Percentiles rank a stretch among this genome's conserved stretches.
These are phyloP conservation scores for Pulicaria dysenterica DNA, from an alignment of 129 eudicot species.

Conservation along the genomic window DNA sequence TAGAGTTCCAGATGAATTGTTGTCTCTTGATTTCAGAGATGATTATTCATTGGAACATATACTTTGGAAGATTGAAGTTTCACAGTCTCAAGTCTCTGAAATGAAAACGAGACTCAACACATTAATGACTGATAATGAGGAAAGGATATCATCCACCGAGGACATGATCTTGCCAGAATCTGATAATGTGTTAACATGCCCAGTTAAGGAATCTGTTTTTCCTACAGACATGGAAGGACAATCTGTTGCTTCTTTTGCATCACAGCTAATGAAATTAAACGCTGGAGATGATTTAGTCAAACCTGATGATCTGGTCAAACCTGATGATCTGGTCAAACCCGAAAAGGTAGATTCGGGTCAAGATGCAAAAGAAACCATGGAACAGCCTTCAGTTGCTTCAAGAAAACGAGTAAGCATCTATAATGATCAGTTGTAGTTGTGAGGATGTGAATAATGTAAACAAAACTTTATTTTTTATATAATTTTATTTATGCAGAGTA, in stretches of 20 bases:
- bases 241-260: conserved; percentile 49
- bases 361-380: conserved; percentile 38
- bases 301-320: conserved; percentile 31
- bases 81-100: conserved; percentile 47
- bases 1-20: conserved; percentile 38
- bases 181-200: conserved; percentile 36
- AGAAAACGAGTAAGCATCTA: conserved; percentile 42
- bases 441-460: neutral
- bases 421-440: too few species aligned
- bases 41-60: conserved; percentile 55
- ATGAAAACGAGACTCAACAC: conserved; percentile 49
- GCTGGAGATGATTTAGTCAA: conserved; percentile 31
- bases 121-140: conserved; percentile 48
- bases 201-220: conserved; percentile 40
- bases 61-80: conserved; percentile 54
- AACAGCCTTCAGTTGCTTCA: conserved; percentile 38
- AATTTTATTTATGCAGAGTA: conserved; percentile 45
- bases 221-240: conserved; percentile 40
- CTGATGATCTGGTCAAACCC: conserved; percentile 39
- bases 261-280: conserved; percentile 47
- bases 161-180: conserved; percentile 38
- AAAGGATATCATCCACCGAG: conserved; percentile 38
- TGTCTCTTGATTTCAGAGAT: conserved; percentile 50
- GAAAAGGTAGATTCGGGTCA: conserved; percentile 49
- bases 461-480: neutral